Base-by-base conservation (phyloP, 257 asterid genomes). In the Buddleja alternifolia region DNA sequence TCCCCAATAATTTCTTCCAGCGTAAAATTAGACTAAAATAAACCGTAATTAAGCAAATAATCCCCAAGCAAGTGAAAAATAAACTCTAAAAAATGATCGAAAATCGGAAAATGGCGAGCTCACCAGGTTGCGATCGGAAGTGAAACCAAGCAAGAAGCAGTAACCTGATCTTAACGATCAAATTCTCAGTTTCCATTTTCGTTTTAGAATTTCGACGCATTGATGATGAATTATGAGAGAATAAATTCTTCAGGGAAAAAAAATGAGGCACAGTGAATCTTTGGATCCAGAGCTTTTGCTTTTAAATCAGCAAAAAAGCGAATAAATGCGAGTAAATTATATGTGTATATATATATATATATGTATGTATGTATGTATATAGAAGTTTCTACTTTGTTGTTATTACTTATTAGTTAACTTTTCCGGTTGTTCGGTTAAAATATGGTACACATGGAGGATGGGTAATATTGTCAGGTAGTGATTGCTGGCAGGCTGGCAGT, bases 51-150 rank as follows among this genome's bases (percentile, higher is more conserved):
- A 50, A 37, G 60, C 15, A 37, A 54, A 14, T 10, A 7, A 47
- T 6, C n/a, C 40, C 42, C 16, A 47, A 42, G 36, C 53, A 29
- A 45, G 1, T 15, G 32, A 58, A 55, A 51, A 39, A 0, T 4
- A 20, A 76, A 59, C n/a, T 48, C 21, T 7, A 50, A 19, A 56
- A 23, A 60, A 60, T 8, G 34, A n/a, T n/a, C 10, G 24, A 41
- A 64, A 66, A 52, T 8, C 2, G 16, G 54, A 25, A 64, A 24
- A 40, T 6, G 25, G 14, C 16, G 74, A 78, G n/a, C 70, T 65
- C 75, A 89, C 97, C 82, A 61, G 78, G 82, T 44, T 68, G 83
- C 78, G 90, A 84, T 81, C 90, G 88, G 82, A 81, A 75, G 80
- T 82, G 90, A 45, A 88, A 67, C 82, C 80, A 80, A 52, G 86